Percentiles rank a stretch among this genome's conserved stretches.
Conservation (phyloP, 1,284 basidiomycete genomes). For the Pseudozyma thailandica region DNA sequence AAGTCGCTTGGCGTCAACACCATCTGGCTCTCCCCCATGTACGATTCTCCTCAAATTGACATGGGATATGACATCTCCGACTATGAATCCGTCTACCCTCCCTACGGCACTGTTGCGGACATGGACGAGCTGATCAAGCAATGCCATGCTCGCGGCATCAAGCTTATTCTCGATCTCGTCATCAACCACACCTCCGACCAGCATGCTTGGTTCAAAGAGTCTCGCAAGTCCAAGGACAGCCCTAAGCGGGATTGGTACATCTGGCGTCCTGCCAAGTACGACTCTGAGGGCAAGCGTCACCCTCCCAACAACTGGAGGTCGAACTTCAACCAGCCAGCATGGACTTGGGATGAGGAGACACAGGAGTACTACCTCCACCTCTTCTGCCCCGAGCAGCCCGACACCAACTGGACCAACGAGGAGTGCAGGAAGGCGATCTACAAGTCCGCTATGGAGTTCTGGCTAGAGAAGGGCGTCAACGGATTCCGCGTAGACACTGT, state of each 20-base stretch:
- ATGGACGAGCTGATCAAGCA: constrained; percentile 76
- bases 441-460: constrained; percentile 76
- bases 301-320: constrained; percentile 80
- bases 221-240: constrained; percentile 73
- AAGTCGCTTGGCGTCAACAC: constrained; percentile 78
- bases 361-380: constrained; percentile 81
- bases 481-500: constrained; percentile 73
- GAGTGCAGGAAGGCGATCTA: constrained; percentile 73
- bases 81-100: constrained; percentile 78
- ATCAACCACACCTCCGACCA: constrained; percentile 81
- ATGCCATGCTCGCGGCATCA: constrained; percentile 77
- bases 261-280: constrained; percentile 76
- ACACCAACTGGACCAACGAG: constrained; percentile 81
- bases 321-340: constrained; percentile 78
- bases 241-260: constrained; percentile 80
- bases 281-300: constrained; percentile 68
- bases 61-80: constrained; percentile 75
- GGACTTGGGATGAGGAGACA: constrained; percentile 78
- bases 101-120: constrained; percentile 79
- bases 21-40: constrained; percentile 81
- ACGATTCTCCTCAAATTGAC: constrained; percentile 76
- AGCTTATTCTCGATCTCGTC: constrained; percentile 82
- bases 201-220: constrained; percentile 77
- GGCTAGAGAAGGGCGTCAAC: constrained; percentile 78
- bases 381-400: constrained; percentile 78